Conservation (phyloP, 768 basidiomycete genomes). For the Scleroderma bovista region DNA sequence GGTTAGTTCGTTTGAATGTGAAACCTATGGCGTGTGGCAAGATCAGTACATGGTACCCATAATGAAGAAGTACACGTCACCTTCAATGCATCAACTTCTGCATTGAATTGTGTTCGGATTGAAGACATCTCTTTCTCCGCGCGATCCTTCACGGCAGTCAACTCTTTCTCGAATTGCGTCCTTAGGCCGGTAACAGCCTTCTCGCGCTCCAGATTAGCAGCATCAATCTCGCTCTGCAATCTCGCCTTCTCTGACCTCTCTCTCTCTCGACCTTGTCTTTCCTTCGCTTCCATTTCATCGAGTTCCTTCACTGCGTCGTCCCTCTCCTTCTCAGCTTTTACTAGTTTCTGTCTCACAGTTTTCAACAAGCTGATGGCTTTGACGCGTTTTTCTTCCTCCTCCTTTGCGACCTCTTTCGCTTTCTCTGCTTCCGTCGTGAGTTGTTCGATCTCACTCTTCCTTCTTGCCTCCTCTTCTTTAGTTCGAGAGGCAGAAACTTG, state of each 20-base stretch:
- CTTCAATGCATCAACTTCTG: conserved; percentile 71
- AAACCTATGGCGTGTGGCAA: conserved; percentile 39
- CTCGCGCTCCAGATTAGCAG: conserved; percentile 56
- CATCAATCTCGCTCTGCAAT: conserved; percentile 61
- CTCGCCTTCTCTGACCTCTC: conserved; percentile 43
- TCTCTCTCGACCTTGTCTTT: conserved; percentile 42
- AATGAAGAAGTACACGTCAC: conserved; percentile 32
- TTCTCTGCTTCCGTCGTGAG: conserved; percentile 62
- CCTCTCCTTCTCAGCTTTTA: conserved; percentile 91
- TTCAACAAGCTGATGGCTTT: conserved; percentile 92
- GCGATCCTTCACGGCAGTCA: conserved; percentile 51
- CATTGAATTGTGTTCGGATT: conserved; percentile 66
- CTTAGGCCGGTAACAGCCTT: conserved; percentile 53
- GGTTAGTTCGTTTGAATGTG: conserved; percentile 63
- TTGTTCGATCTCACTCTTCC: conserved; percentile 49
- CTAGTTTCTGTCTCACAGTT: conserved; percentile 94
- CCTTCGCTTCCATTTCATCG: conserved; percentile 45
- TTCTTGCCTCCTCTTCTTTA: conserved; percentile 46
- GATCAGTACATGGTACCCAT: background rate
- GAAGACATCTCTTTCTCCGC: conserved; percentile 70
- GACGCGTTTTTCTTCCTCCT: conserved; percentile 95
- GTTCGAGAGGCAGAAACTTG: conserved; percentile 42
- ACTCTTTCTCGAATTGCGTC: conserved; percentile 69
- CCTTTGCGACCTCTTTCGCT: conserved; percentile 61
- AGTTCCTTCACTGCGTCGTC: conserved; percentile 70